Conservation (phyloP, 495 filamentous ascomycete species). For the Penicillium argentinense region DNA sequence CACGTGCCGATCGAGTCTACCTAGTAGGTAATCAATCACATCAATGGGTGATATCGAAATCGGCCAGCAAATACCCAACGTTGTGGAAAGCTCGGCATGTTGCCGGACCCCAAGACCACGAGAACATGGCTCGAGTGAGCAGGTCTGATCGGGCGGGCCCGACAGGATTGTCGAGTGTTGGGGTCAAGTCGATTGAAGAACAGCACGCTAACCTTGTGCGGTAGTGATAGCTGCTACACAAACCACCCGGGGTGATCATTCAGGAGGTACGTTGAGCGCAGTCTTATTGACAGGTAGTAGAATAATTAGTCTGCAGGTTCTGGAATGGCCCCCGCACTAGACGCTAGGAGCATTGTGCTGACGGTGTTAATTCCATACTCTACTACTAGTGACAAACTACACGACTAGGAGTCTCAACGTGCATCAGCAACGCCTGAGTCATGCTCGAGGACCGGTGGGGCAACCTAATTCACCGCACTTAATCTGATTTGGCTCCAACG, state of each 20-base stretch:
- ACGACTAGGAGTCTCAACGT: too few species aligned
- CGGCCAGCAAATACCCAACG: too few species aligned
- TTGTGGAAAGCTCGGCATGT: too few species aligned
- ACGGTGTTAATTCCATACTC: background rate
- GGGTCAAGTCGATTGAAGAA: background rate
- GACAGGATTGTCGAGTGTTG: background rate
- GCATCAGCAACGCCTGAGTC: conserved; percentile 6
- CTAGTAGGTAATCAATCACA: too few species aligned
- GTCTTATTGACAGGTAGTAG: background rate
- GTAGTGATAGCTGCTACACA: background rate
- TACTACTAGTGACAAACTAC: too few species aligned
- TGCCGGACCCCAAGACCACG: too few species aligned
- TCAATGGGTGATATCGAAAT: too few species aligned
- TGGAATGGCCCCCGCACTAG: background rate
- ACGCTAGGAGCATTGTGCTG: background rate
- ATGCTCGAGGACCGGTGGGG: conserved; percentile 6
- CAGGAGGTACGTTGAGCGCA: background rate
- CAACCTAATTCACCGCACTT: conserved; percentile 13
- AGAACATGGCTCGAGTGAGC: too few species aligned
- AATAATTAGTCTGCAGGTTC: background rate
- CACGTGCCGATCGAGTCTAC: too few species aligned
- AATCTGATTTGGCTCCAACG: conserved; percentile 10
- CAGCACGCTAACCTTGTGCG: background rate
- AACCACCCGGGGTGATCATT: background rate
- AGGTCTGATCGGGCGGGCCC: background rate